Conservation (phyloP, 2,329 filamentous ascomycete genomes). For the Didymella pinodella region DNA sequence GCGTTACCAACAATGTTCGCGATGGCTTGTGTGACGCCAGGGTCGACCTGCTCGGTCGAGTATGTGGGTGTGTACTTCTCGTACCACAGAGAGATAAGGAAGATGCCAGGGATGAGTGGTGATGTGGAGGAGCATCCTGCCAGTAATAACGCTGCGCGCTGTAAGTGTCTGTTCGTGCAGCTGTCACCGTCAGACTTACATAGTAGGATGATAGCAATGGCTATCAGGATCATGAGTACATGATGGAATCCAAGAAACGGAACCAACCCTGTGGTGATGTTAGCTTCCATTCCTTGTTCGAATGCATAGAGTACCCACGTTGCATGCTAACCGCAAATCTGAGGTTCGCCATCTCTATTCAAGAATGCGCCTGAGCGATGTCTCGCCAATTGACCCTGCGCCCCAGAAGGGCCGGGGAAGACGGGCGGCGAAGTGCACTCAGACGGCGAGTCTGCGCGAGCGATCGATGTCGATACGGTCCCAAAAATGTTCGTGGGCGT, state of each 20-base stretch:
- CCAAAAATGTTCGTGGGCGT: slow-evolving; percentile 29
- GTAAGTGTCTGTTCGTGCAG: slow-evolving; percentile 35
- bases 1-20: slow-evolving; percentile 88
- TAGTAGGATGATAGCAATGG: slow-evolving; percentile 89
- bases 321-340: slow-evolving; percentile 61
- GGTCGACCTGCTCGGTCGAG: slow-evolving; percentile 87
- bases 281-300: slow-evolving; percentile 31
- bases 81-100: slow-evolving; percentile 98
- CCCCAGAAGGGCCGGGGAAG: slow-evolving; percentile 53
- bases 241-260: slow-evolving; percentile 75
- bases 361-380: slow-evolving; percentile 33
- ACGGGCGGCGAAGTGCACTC: slow-evolving; percentile 45
- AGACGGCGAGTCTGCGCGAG: slow-evolving; percentile 32
- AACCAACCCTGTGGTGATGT: slow-evolving; percentile 59
- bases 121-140: slow-evolving; percentile 97
- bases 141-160: slow-evolving; percentile 76
- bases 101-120: slow-evolving; percentile 92
- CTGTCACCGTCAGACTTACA: slow-evolving; percentile 67
- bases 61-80: slow-evolving; percentile 82
- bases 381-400: slow-evolving; percentile 46
- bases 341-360: slow-evolving; percentile 56
- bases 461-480: slow-evolving; percentile 28
- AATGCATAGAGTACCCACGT: slow-evolving; percentile 44
- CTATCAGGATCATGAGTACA: slow-evolving; percentile 97
- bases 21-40: slow-evolving; percentile 84